These are phyloP conservation scores for Trichophyton verrucosum DNA, from an alignment of 2,329 filamentous ascomycete species.

Conservation along the genomic window DNA sequence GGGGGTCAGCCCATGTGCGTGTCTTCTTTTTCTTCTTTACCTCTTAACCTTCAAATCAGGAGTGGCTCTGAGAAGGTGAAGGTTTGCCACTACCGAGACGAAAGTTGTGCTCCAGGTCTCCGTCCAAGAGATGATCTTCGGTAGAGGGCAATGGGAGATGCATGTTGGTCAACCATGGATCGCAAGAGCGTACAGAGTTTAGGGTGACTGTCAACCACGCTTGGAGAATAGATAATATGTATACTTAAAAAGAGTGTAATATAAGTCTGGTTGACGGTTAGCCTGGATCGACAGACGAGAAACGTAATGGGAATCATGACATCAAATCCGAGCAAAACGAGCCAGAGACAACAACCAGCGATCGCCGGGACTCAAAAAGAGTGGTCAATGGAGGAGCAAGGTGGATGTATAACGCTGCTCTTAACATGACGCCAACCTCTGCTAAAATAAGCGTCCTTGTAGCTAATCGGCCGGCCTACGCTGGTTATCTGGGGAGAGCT, in stretches of 20 bases:
- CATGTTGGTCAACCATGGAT: not conserved
- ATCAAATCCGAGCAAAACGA: not conserved
- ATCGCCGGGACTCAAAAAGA: no score
- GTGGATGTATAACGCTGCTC: conserved; percentile 1
- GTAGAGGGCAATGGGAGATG: not conserved
- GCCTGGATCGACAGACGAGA: not conserved
- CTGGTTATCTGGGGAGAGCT: no score
- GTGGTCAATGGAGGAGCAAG: no score
- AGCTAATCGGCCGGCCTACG: not conserved
- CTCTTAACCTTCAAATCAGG: no score
- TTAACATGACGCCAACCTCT: not conserved
- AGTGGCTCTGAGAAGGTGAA: not conserved
- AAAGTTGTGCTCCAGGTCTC: not conserved
- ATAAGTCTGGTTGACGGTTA: not conserved
- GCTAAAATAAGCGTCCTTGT: not conserved
- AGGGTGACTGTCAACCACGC: not conserved
- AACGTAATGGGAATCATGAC: not conserved
- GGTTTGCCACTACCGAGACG: not conserved
- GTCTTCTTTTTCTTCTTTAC: not conserved
- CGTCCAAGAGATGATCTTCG: not conserved
- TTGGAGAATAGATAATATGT: not conserved
- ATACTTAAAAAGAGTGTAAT: not conserved
- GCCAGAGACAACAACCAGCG: not conserved
- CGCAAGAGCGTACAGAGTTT: not conserved
- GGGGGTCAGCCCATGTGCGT: not conserved